Conservation (phyloP, 164 flowering plant genomes). For the Kalanchoe fedtschenkoi region DNA sequence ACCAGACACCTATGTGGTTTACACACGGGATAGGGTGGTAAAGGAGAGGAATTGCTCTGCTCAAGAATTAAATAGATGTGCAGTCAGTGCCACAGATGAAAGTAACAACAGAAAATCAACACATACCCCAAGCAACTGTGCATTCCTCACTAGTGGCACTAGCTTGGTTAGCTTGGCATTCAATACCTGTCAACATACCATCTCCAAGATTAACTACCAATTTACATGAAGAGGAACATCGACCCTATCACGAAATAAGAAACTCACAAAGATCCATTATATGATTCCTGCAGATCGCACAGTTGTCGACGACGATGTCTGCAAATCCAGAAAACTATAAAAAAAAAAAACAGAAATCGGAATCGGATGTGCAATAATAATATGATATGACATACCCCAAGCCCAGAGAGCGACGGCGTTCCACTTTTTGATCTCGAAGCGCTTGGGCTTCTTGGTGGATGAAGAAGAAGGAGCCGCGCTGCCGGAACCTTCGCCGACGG, state of each 20-base stretch:
- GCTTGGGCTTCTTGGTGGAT: constrained; percentile 42
- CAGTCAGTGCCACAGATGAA: not conserved
- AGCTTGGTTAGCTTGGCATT: constrained; percentile 32
- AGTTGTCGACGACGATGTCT: constrained; percentile 38
- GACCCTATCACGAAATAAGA: too few relatives aligned
- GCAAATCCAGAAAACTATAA: constrained; percentile 5
- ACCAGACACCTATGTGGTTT: too few relatives aligned
- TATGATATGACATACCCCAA: constrained; percentile 34
- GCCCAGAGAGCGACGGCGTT: constrained; percentile 68
- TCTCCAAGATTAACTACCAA: not conserved
- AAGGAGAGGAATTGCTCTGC: too few relatives aligned
- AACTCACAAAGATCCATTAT: constrained; percentile 37
- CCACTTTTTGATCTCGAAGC: constrained; percentile 68
- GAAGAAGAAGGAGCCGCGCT: constrained; percentile 26
- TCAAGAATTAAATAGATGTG: not conserved
- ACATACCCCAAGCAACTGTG: constrained; percentile 35
- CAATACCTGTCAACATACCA: constrained; percentile 20
- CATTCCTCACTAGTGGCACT: constrained; percentile 35
- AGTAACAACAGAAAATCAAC: not conserved
- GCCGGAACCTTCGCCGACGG: constrained; percentile 37
- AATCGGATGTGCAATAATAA: not conserved
- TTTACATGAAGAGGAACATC: not conserved
- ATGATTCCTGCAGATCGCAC: constrained; percentile 39
- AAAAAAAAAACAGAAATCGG: not conserved
- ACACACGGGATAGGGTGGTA: too few relatives aligned